Evolutionary conservation across 2,329 filamentous ascomycete genomes (phyloP).

Genomic region (Paracoccidioides lutzii): DNA sequence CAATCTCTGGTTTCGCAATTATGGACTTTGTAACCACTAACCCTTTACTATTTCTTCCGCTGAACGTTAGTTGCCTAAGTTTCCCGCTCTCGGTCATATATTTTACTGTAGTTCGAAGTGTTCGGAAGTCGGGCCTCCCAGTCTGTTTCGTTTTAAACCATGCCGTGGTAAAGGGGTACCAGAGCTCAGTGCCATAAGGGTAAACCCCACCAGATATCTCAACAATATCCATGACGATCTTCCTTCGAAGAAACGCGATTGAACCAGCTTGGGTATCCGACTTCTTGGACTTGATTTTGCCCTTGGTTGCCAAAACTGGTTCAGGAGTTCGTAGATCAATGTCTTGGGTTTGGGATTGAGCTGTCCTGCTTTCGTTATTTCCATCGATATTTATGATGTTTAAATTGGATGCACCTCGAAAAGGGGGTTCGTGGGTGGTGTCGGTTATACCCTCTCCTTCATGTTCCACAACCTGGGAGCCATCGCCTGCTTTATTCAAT

Average conservation of each 20-base stretch:
- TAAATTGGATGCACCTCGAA: neutral
- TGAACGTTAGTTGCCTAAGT: constrained; percentile 41
- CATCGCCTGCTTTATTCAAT: too few relatives aligned
- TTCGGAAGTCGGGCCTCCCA: constrained; percentile 39
- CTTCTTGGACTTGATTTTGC: constrained; percentile 5
- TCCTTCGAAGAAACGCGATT: constrained; percentile 33
- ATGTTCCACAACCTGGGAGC: too few relatives aligned
- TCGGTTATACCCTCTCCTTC: too few relatives aligned
- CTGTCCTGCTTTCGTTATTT: neutral
- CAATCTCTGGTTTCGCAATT: constrained; percentile 35
- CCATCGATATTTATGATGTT: neutral
- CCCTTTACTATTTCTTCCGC: constrained; percentile 36
- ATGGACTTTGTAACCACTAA: constrained; percentile 39
- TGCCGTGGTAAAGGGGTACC: constrained; percentile 39
- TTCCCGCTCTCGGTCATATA: constrained; percentile 38
- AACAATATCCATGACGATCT: constrained; percentile 43
- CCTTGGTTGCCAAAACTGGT: neutral
- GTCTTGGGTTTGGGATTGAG: neutral
- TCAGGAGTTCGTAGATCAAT: neutral
- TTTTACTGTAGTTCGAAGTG: constrained; percentile 39
- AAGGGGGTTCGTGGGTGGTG: too few relatives aligned
- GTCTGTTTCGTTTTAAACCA: constrained; percentile 38
- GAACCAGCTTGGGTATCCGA: constrained; percentile 25
- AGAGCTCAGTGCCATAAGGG: constrained; percentile 43
- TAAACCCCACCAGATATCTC: constrained; percentile 43